Evolutionary conservation across 1,284 basidiomycete species (phyloP), one percentile per base, ranked within the genome.

Genomic region (Cutaneotrichosporon sp.): DNA sequence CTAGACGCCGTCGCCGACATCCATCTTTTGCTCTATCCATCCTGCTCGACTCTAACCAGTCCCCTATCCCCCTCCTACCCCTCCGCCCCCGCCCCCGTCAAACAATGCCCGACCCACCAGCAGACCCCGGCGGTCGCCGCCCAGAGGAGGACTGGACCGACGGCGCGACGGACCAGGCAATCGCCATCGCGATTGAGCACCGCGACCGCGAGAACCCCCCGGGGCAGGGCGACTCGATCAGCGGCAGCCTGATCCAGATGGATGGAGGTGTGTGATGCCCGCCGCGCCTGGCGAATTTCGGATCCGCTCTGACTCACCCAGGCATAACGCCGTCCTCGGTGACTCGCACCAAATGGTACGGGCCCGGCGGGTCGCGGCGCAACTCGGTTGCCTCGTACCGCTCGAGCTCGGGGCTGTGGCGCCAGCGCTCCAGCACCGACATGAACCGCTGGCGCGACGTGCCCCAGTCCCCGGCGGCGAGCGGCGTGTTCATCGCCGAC

Each of bases 251-350:
- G 16, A 66, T 61, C 46, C 62, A 61, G 45, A 53, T 45, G n/a
- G 65, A 66, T 25, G 65, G 65, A 8, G 65, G 65, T 61, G 54
- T 55, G 64, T 16, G 49, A 27, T 14, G 31, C 31, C n/a, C n/a
- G 31, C 49, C 16, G 56, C 31, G 31, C 34, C 31, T n/a, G n/a
- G n/a, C n/a, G n/a, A 34, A 22, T n/a, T n/a, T 29, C 25, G 47
- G 25, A n/a, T 50, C 18, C 18, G 16, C 13, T 50, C 54, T 60
- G 59, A 60, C 60, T 16, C 20, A 42, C 3, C 34, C 57, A 51
- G 73, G 72, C 18, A 75, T 76, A 46, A 65, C 66, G 25, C 75
- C 76, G 11, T 73, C 73, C 13, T 75, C 75, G 0, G 66, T 74
- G 38, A 78, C 76, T 3, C 65, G 73, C 24, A 73, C 63, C 4